A percentile compares a stretch with the other conserved stretches of the same genome.
These are phyloP conservation scores for Babesia ovata DNA, from an alignment of 169 alveolate species.

Conservation along the genomic window DNA sequence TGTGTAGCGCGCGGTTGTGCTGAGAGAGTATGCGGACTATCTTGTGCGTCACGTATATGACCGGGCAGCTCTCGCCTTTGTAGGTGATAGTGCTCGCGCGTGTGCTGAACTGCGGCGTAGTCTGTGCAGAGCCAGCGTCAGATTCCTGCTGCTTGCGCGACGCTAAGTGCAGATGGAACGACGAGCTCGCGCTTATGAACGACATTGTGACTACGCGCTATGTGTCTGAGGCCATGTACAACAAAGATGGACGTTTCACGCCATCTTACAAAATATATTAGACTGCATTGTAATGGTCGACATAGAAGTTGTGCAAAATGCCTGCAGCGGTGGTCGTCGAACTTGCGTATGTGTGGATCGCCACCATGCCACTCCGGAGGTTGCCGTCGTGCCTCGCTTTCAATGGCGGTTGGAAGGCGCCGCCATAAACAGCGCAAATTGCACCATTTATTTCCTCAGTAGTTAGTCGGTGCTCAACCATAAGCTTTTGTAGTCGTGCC, in stretches of 20 bases:
- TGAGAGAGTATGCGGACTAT: slow-evolving; percentile 48
- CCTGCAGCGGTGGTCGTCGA: slow-evolving; percentile 10
- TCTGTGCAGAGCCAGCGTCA: background rate
- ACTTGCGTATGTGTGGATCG: slow-evolving; percentile 4
- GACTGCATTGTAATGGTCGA: slow-evolving; percentile 19
- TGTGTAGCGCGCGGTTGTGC: slow-evolving; percentile 67
- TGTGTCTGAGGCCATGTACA: background rate
- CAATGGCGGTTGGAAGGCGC: background rate
- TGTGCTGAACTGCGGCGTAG: slow-evolving; percentile 11
- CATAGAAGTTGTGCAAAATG: slow-evolving; percentile 19
- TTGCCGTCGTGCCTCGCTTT: background rate
- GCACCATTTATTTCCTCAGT: background rate
- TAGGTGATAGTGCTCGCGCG: slow-evolving; percentile 48
- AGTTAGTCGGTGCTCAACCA: slow-evolving; percentile 7
- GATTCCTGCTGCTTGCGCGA: slow-evolving; percentile 14
- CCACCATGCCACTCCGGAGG: slow-evolving; percentile 9
- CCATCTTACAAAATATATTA: background rate
- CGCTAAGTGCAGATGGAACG: slow-evolving; percentile 18
- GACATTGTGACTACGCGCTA: slow-evolving; percentile 15
- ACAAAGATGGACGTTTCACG: background rate
- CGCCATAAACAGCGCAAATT: background rate
- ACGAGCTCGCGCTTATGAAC: slow-evolving; percentile 16
- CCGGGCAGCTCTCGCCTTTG: slow-evolving; percentile 62
- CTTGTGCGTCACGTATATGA: slow-evolving; percentile 55
- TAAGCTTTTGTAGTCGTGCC: background rate